These are phyloP conservation scores for Coccomyxa subellipsoidea DNA, from an alignment of 163 green algal genomes.

Conservation along the genomic window DNA sequence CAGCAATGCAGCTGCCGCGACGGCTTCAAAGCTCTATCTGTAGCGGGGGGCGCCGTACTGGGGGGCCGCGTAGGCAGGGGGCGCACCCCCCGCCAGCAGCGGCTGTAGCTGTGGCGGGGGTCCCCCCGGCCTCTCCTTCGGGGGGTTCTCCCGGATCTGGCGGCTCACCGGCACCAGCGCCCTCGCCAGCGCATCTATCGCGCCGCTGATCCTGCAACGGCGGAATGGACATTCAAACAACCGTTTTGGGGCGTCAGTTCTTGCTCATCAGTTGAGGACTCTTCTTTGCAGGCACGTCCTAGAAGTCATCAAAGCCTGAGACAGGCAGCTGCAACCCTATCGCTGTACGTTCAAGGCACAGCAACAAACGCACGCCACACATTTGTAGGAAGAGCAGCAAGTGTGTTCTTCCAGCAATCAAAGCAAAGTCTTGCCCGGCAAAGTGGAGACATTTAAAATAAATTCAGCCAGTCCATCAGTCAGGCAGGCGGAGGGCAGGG, in stretches of 20 bases:
- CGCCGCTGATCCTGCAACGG: conserved; percentile 27
- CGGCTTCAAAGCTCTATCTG: not conserved
- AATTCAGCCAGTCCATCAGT: not conserved
- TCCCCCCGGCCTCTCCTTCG: conserved; percentile 36
- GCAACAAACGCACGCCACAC: not conserved
- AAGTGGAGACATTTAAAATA: no score
- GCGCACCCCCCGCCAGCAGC: conserved; percentile 6
- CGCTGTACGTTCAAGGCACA: not conserved
- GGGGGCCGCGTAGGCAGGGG: not conserved
- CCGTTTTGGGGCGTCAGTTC: not conserved
- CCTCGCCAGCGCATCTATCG: conserved; percentile 18
- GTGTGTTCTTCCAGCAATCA: not conserved
- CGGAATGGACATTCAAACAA: no score
- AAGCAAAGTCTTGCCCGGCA: no score
- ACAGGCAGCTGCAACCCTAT: not conserved
- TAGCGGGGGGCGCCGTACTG: not conserved
- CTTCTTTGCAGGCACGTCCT: no score
- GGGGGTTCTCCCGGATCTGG: conserved; percentile 39
- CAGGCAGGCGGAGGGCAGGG: not conserved
- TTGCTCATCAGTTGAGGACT: no score
- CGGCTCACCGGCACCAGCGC: conserved; percentile 29
- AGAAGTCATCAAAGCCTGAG: not conserved
- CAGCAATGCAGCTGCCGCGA: no score
- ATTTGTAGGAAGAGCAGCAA: not conserved
- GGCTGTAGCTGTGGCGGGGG: conserved; percentile 20